Conservation (phyloP, 108 stramenopile species). For the Epipyxis sp. region DNA sequence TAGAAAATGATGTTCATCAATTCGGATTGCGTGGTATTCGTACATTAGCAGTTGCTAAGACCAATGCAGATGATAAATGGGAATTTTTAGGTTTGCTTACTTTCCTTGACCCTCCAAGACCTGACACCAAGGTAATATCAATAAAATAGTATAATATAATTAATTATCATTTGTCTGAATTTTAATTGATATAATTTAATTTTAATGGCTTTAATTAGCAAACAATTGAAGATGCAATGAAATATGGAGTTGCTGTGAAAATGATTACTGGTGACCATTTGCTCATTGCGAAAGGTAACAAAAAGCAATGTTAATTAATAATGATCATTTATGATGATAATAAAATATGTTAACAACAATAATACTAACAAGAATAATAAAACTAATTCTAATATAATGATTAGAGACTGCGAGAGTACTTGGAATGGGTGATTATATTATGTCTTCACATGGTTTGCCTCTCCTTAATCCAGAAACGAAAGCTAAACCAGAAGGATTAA, state of each 20-base stretch:
- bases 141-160: too few species aligned
- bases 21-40: slow-evolving; percentile 68
- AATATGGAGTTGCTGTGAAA: slow-evolving; percentile 67
- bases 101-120: slow-evolving; percentile 74
- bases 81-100: slow-evolving; percentile 67
- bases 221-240: slow-evolving; percentile 58
- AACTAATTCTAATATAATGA: too few species aligned
- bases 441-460: slow-evolving; percentile 48
- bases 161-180: too few species aligned
- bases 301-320: too few species aligned
- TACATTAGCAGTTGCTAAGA: slow-evolving; percentile 60
- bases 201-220: too few species aligned
- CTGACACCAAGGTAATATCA: slow-evolving; percentile 69
- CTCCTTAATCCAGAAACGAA: slow-evolving; percentile 21
- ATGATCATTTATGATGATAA: slow-evolving; percentile 49
- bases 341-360: slow-evolving; percentile 22
- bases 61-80: slow-evolving; percentile 53
- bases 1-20: slow-evolving; percentile 45
- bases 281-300: slow-evolving; percentile 67
- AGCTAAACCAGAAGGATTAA: not conserved
- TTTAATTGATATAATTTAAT: too few species aligned
- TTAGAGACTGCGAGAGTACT: slow-evolving; percentile 62
- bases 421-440: slow-evolving; percentile 62
- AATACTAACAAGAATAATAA: too few species aligned
- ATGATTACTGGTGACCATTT: slow-evolving; percentile 83